phyloP scores from a whole-genome alignment of 2,329 filamentous ascomycete species.

The Aspergillus quadrilineatus region DNA sequence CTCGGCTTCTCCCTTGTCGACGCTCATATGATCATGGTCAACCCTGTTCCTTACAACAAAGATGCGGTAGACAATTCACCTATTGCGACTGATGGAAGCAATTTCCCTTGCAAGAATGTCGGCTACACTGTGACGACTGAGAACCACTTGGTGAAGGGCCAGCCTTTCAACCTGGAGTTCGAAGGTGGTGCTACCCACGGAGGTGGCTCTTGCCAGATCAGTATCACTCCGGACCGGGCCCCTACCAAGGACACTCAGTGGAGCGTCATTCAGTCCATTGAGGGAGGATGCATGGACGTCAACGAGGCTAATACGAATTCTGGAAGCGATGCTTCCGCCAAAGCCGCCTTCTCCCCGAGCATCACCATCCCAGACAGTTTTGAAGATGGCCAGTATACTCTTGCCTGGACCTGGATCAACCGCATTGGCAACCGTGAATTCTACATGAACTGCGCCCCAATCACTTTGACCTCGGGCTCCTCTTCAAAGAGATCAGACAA shows the following conservation, averaged over 20 bases:
- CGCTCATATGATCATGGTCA: conserved; percentile 74
- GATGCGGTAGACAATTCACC: no score
- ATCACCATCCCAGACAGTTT: no score
- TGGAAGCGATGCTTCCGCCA: no score
- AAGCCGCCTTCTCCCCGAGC: no score
- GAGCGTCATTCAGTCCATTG: conserved; percentile 86
- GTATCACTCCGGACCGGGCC: conserved; percentile 73
- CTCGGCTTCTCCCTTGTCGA: conserved; percentile 57
- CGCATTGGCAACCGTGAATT: conserved; percentile 89
- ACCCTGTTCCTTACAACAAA: conserved; percentile 67
- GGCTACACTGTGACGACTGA: conserved; percentile 43
- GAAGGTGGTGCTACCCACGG: conserved; percentile 76
- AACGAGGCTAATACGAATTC: conserved; percentile 55
- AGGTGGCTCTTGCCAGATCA: conserved; percentile 88
- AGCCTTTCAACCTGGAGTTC: no score
- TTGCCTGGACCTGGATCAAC: conserved; percentile 97
- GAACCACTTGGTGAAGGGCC: conserved; percentile 66
- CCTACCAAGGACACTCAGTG: conserved; percentile 68
- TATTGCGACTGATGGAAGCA: conserved; percentile 55
- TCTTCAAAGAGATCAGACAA: conserved; percentile 44
- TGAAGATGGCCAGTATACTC: conserved; percentile 76
- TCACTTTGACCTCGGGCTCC: no score
- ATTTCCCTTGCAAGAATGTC: conserved; percentile 82
- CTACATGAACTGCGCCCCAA: conserved; percentile 97
- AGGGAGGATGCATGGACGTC: conserved; percentile 77